Conservation (phyloP, 2,329 filamentous ascomycete species). For the Neonectria faginata region DNA sequence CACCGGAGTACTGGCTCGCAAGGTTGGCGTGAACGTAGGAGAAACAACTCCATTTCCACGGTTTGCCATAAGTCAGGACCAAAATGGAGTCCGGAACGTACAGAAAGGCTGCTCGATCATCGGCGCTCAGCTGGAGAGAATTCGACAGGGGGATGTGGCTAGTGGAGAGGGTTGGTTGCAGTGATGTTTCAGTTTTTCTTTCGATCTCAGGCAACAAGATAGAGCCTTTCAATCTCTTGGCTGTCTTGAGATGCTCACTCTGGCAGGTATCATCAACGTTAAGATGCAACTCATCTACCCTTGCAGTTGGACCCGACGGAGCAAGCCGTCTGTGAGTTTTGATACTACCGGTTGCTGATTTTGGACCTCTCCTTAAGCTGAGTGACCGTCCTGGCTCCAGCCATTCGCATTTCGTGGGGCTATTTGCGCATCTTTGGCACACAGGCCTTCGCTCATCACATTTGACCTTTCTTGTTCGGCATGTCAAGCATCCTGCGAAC, state of each 20-base stretch:
- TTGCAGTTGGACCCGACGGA: conserved; percentile 2
- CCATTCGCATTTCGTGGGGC: conserved; percentile 39
- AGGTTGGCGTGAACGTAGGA: conserved; percentile 38
- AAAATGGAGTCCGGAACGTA: conserved; percentile 35
- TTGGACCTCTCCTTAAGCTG: conserved; percentile 22
- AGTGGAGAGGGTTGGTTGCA: conserved; percentile 17
- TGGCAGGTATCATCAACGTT: neutral
- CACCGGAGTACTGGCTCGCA: conserved; percentile 36
- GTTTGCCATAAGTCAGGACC: conserved; percentile 37
- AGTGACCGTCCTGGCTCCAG: conserved; percentile 31
- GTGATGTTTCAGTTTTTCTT: neutral
- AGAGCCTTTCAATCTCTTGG: neutral
- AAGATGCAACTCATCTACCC: neutral
- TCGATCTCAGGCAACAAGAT: neutral
- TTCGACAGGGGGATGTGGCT: conserved; percentile 33
- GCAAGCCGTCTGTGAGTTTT: conserved; percentile 15
- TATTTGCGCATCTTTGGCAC: conserved; percentile 35
- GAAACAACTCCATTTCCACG: conserved; percentile 40
- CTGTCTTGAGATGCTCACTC: neutral
- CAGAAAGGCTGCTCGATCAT: conserved; percentile 32
- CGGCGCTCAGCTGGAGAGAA: conserved; percentile 27
- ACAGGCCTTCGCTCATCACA: conserved; percentile 37
- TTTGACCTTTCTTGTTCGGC: conserved; percentile 42
- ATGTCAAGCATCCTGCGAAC: conserved; percentile 34
- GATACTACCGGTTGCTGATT: neutral